Evolutionary conservation across 1,139 yeast species (phyloP).

Genomic region (Zygoascus sp.): DNA sequence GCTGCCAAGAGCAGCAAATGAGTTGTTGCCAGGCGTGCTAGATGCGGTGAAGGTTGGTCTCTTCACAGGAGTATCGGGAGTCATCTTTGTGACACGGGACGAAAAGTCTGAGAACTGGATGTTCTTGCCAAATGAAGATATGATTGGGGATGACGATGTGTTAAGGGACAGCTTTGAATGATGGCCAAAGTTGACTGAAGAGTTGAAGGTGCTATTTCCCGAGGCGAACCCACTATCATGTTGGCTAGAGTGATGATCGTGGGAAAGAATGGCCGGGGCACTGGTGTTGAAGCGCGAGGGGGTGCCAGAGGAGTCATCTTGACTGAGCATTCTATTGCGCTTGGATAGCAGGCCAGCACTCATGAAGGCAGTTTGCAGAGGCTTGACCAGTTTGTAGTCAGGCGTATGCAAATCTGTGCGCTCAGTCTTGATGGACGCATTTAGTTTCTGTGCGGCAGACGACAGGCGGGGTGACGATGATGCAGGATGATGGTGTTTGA

Average conservation of each 20-base stretch:
- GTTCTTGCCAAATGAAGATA: constrained; percentile 13
- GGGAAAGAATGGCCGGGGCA: constrained; percentile 5
- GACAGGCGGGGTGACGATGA: constrained; percentile 12
- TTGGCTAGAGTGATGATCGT: background rate
- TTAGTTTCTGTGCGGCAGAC: constrained; percentile 12
- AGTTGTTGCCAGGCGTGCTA: constrained; percentile 19
- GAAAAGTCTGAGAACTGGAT: constrained; percentile 11
- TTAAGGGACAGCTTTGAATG: constrained; percentile 2
- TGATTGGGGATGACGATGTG: constrained; percentile 1
- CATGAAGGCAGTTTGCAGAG: constrained; percentile 79
- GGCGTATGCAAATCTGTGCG: constrained; percentile 39
- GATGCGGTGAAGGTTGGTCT: constrained; percentile 39
- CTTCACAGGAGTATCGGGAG: constrained; percentile 84
- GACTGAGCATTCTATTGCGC: constrained; percentile 42
- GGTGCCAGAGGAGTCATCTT: constrained; percentile 7
- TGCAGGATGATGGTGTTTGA: constrained; percentile 3
- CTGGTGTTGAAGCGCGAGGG: constrained; percentile 10
- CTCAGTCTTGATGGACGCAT: constrained; percentile 27
- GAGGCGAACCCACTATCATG: constrained; percentile 10
- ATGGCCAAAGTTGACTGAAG: background rate
- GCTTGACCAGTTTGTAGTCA: constrained; percentile 69
- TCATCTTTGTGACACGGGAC: constrained; percentile 20
- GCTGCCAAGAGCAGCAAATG: constrained; percentile 9
- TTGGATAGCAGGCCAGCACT: constrained; percentile 73
- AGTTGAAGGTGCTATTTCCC: constrained; percentile 3